phyloP scores from a whole-genome alignment of 768 basidiomycete genomes.

The Lactarius tabidus region DNA sequence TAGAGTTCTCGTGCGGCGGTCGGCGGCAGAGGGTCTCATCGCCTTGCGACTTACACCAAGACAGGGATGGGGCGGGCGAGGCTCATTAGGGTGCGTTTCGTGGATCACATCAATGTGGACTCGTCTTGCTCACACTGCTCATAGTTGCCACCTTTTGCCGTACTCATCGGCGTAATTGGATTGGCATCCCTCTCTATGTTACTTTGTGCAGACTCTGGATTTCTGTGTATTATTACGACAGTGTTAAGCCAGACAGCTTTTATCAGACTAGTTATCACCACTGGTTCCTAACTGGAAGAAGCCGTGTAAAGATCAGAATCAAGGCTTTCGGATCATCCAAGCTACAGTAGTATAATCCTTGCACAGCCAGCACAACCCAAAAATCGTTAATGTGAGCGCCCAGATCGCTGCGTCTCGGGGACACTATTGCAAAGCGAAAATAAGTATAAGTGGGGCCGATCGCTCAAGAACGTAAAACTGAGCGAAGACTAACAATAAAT shows the following conservation, averaged over 20 bases:
- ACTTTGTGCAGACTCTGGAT: neutral
- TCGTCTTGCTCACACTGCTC: neutral
- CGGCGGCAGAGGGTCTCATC: slow-evolving; percentile 36
- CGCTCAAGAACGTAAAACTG: neutral
- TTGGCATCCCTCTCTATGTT: neutral
- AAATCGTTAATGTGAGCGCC: neutral
- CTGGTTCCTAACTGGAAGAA: neutral
- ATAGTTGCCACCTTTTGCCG: slow-evolving; percentile 23
- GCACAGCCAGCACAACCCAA: neutral
- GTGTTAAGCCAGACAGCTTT: neutral
- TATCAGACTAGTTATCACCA: neutral
- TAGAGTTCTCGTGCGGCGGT: slow-evolving; percentile 52
- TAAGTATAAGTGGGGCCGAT: neutral
- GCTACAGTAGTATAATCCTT: too few relatives aligned
- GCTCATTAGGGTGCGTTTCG: slow-evolving; percentile 62
- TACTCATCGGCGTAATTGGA: neutral
- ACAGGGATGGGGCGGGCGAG: slow-evolving; percentile 83
- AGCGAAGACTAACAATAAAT: neutral
- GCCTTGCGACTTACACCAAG: slow-evolving; percentile 60
- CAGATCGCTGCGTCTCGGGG: neutral
- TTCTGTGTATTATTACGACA: slow-evolving; percentile 7
- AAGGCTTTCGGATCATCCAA: neutral
- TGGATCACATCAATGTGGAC: neutral
- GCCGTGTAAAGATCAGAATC: neutral
- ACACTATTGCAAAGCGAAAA: neutral